Evolutionary conservation across 352 stramenopile species (phyloP), one percentile per base, ranked within the genome.

Genomic region (Phytophthora hybrid): DNA sequence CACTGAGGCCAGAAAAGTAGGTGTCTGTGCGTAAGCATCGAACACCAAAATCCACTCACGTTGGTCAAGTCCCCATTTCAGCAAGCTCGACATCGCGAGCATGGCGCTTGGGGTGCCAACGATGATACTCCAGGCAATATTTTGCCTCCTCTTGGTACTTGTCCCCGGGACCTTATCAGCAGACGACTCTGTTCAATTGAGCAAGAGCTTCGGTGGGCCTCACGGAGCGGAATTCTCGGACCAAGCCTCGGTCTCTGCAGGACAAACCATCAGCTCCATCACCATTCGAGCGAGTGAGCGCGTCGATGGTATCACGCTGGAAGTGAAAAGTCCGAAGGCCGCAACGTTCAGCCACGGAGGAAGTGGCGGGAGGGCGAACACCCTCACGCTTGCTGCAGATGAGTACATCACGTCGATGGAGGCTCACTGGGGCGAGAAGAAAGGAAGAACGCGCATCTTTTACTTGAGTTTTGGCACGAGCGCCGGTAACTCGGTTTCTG

Each of bases 331-430:
- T 4, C 68, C 73, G 1, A 76, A 26, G 14, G 63, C 62, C 18
- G 39, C 59, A 6, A 79, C 31, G 10, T 77, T 79, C 10, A 77
- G 39, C 14, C 39, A 46, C 39, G 39, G 39, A 16, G 39, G 39
- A 46, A 46, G 0, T 9, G 39, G 14, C 5, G 13, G 39, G 1
- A 46, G 7, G 39, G 39, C 39, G 0, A 46, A 46, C 39, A 46
- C 39, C 5, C 39, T 46, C 14, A 46, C 39, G 39, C 39, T 46
- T 3, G 71, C n/a, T 0, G 21, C 29, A 16, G 37, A 66, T 0
- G 73, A 79, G 31, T 54, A 73, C 19, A 60, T 79, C 29, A 76
- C 49, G 14, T 73, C 67, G 1, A 79, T 79, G 67, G 73, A 79
- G 49, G 68, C 60, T 14, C 68, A 79, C 60, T 76, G 67, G 68